Percentiles rank a stretch among this genome's conserved stretches.
Conservation (phyloP, 1,139 yeast species). For the Blastobotrys ciferrii region DNA sequence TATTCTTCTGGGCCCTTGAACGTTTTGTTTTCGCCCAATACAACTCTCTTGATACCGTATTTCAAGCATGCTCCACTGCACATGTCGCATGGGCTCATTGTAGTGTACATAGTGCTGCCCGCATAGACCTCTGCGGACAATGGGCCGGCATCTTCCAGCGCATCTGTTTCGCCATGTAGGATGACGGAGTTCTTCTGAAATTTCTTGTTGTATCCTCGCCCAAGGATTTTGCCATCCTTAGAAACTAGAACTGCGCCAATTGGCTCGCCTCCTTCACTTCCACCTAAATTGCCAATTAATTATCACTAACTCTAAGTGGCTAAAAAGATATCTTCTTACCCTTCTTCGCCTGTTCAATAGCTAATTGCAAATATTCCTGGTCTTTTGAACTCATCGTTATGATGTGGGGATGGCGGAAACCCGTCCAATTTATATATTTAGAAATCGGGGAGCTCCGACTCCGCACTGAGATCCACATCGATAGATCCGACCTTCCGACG, state of each 20-base stretch:
- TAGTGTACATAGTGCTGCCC: slow-evolving; percentile 69
- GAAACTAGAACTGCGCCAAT: slow-evolving; percentile 73
- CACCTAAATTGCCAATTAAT: slow-evolving; percentile 43
- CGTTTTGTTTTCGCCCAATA: slow-evolving; percentile 80
- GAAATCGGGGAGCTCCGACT: not conserved
- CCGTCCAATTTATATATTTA: too few relatives aligned
- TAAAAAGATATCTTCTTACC: slow-evolving; percentile 20
- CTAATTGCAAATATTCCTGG: slow-evolving; percentile 30
- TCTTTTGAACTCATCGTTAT: slow-evolving; percentile 15
- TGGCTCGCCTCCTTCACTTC: slow-evolving; percentile 83
- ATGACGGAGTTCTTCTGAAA: slow-evolving; percentile 70
- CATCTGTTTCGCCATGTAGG: slow-evolving; percentile 86
- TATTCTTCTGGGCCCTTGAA: slow-evolving; percentile 77
- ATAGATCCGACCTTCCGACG: too few relatives aligned
- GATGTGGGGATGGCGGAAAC: not conserved
- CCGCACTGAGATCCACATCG: not conserved
- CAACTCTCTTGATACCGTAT: slow-evolving; percentile 84
- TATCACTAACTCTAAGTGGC: not conserved
- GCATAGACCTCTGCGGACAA: slow-evolving; percentile 62
- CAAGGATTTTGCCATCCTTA: slow-evolving; percentile 74
- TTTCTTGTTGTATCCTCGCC: slow-evolving; percentile 85
- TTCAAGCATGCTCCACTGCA: slow-evolving; percentile 89
- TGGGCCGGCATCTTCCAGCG: slow-evolving; percentile 87
- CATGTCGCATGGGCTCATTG: slow-evolving; percentile 91
- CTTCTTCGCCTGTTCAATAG: slow-evolving; percentile 36